Evolutionary conservation across 1,284 basidiomycete species (phyloP).

Genomic region (Cryptococcus sp.): DNA sequence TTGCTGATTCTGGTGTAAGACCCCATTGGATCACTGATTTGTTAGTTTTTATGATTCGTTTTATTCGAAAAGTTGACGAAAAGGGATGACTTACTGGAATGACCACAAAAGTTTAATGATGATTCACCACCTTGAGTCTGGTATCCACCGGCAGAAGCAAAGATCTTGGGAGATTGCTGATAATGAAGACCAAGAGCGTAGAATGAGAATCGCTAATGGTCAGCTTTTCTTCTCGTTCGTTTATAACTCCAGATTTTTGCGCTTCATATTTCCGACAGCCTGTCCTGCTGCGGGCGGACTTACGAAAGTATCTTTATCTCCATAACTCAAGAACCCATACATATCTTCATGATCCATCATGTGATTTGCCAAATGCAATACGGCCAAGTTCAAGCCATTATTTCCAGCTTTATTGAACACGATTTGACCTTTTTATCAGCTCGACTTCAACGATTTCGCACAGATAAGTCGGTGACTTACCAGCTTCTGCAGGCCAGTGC

Average conservation of each 20-base stretch:
- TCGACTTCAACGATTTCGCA: background rate
- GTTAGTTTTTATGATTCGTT: background rate
- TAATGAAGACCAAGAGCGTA: conserved; percentile 49
- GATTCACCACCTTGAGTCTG: conserved; percentile 32
- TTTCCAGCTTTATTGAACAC: conserved; percentile 51
- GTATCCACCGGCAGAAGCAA: conserved; percentile 40
- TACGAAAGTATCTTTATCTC: conserved; percentile 48
- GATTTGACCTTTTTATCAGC: conserved; percentile 31
- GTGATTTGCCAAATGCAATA: conserved; percentile 47
- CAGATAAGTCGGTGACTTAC: conserved; percentile 8
- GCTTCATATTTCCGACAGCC: background rate
- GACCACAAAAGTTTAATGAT: conserved; percentile 40
- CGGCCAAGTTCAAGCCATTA: conserved; percentile 51
- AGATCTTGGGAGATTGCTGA: conserved; percentile 47
- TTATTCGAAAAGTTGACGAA: background rate
- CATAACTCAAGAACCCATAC: conserved; percentile 48
- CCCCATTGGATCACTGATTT: conserved; percentile 38
- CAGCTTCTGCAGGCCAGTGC: conserved; percentile 52
- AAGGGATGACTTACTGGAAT: conserved; percentile 29
- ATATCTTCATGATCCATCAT: conserved; percentile 49
- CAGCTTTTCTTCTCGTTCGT: background rate
- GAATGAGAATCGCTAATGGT: conserved; percentile 46
- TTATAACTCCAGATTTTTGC: background rate
- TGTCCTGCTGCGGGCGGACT: conserved; percentile 4
- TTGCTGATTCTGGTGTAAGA: conserved; percentile 39